Evolutionary conservation across 345 rosid genomes (phyloP), one percentile per base, ranked within the genome.

Genomic region (Capsella bursapastoris): DNA sequence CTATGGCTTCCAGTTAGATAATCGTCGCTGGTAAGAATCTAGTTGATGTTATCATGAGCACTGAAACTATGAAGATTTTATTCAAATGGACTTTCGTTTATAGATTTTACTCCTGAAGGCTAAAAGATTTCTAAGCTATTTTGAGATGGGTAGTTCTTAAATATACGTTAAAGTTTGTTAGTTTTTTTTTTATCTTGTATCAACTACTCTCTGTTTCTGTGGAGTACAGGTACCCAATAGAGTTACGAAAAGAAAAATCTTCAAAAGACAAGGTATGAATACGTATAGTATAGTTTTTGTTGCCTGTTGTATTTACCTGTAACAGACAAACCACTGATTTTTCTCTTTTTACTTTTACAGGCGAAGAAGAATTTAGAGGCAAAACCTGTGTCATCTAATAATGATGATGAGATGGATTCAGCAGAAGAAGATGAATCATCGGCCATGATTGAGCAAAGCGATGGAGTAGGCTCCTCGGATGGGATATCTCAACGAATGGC

Each of bases 1-100:
- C 58, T 91, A 94, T 83, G 97, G 98, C 68, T 91, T 94, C 84
- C 98, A 94, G 75, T 72, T 94, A 81, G 98, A 94, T 85, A 94
- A 87, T 82, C 86, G 81, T 55, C 95, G 98, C 57, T 94, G 98
- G 98, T 94, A 85, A 74, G 84, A 61, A 50, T 58, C 44, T 29
- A 43, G 2, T n/a, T 14, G 8, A 37, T 52, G 15, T 50, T 22
- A 43, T 50, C 40, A 5, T 9, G 12, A 66, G 40, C 4, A 49
- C 28, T 16, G 32, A 64, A 6, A 28, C 37, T 57, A 59, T 4
- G 45, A 13, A 15, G 7, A 6, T 50, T 41, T 10, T 41, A 58
- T 40, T 51, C 18, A 9, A 18, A 8, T 4, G 6, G 13, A 50
- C 25, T 28, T 7, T n/a, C 5, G 11, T 31, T 57, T 40, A 13